Evolutionary conservation across 1,284 basidiomycete species (phyloP).

Genomic region (Thecaphora frezii): DNA sequence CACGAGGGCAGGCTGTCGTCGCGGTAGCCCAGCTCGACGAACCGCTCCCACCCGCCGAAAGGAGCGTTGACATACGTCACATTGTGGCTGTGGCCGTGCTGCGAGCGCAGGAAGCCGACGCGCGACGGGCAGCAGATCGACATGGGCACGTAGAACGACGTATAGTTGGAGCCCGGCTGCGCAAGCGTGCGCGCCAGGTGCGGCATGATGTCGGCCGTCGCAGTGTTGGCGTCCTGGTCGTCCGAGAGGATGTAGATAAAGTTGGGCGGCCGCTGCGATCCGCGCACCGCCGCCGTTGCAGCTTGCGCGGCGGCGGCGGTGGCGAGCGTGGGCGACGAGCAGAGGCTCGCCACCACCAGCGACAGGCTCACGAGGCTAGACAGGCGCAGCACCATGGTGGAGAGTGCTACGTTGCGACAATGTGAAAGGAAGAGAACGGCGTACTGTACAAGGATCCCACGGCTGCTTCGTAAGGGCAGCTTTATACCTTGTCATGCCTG

Average conservation of each 20-base stretch:
- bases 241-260: slow-evolving; percentile 11
- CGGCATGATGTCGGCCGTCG: slow-evolving; percentile 5
- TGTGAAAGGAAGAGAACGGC: too few relatives aligned
- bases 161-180: slow-evolving; percentile 2
- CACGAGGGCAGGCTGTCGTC: slow-evolving; percentile 6
- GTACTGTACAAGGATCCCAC: too few relatives aligned
- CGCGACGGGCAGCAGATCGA: slow-evolving; percentile 9
- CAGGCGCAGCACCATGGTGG: too few relatives aligned
- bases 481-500: too few relatives aligned
- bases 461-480: too few relatives aligned
- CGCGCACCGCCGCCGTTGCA: too few relatives aligned
- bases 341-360: too few relatives aligned
- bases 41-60: slow-evolving; percentile 5
- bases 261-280: slow-evolving; percentile 1
- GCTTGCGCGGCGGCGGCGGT: too few relatives aligned
- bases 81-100: slow-evolving; percentile 10
- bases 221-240: slow-evolving; percentile 6
- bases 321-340: too few relatives aligned
- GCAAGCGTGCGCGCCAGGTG: not conserved
- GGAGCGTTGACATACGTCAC: slow-evolving; percentile 6
- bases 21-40: slow-evolving; percentile 6
- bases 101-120: slow-evolving; percentile 6
- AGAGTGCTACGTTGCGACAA: too few relatives aligned
- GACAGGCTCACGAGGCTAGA: too few relatives aligned
- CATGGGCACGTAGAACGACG: slow-evolving; percentile 8